Percentiles rank a stretch among this genome's conserved stretches.
phyloP scores from a whole-genome alignment of 192 early-diverging fungal genomes.

The Coemansia aciculifera region DNA sequence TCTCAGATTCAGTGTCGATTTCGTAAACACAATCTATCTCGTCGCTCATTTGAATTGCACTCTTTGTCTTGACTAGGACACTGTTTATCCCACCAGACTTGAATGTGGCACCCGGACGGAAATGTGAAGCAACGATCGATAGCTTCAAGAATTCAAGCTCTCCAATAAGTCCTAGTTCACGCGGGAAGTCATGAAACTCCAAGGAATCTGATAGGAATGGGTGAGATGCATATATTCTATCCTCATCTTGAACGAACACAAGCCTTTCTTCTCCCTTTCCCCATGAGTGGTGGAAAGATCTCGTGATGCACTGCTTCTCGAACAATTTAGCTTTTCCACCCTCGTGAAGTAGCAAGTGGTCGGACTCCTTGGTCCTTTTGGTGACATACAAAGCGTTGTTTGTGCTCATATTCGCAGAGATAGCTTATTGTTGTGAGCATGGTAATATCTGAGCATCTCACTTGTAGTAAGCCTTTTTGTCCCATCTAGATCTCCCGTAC shows the following conservation, averaged over 20 bases:
- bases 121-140: neutral
- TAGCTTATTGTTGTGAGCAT: too few relatives aligned
- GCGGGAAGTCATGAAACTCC: neutral
- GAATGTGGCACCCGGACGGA: neutral
- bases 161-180: neutral
- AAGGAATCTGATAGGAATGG: neutral
- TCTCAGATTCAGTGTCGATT: neutral
- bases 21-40: neutral
- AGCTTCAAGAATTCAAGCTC: neutral
- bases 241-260: neutral
- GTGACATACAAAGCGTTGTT: neutral
- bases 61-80: neutral
- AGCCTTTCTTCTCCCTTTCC: neutral
- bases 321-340: neutral
- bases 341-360: neutral
- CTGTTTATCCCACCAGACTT: neutral
- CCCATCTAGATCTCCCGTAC: too few relatives aligned
- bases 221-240: neutral
- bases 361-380: neutral
- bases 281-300: too few relatives aligned
- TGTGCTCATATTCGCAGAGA: too few relatives aligned
- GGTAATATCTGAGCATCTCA: too few relatives aligned
- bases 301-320: too few relatives aligned
- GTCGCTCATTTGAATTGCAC: neutral
- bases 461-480: too few relatives aligned